phyloP scores from a whole-genome alignment of 2,329 filamentous ascomycete species.

The Fusarium sp. region DNA sequence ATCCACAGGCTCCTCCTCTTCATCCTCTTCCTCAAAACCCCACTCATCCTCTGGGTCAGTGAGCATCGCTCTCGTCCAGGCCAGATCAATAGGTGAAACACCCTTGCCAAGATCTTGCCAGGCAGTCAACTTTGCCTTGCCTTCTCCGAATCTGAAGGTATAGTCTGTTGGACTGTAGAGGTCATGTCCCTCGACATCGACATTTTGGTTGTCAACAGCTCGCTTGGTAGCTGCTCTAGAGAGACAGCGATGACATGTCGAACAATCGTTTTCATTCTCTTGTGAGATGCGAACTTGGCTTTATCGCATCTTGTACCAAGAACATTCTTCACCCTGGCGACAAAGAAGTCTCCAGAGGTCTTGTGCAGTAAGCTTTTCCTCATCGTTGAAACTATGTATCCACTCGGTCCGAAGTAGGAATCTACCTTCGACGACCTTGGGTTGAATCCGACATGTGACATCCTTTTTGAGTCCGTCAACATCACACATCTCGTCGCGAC shows the following conservation, averaged over 20 bases:
- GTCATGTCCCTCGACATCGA: not conserved
- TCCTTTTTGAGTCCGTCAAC: not conserved
- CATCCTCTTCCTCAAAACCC: not conserved
- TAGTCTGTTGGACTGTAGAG: not conserved
- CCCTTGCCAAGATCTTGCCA: not conserved
- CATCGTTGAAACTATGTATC: not conserved
- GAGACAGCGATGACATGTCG: not conserved
- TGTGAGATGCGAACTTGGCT: not conserved
- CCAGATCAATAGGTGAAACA: not conserved
- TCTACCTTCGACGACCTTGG: not conserved
- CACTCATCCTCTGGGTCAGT: not conserved
- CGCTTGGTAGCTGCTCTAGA: not conserved
- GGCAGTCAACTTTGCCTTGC: not conserved
- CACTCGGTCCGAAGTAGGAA: not conserved
- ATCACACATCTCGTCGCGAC: not conserved
- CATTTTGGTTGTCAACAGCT: not conserved
- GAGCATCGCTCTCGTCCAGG: not conserved
- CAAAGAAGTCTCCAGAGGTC: not conserved
- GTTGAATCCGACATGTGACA: not conserved
- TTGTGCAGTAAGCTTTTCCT: not conserved
- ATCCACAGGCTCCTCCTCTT: not conserved
- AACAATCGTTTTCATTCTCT: not conserved
- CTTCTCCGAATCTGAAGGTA: not conserved
- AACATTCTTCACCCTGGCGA: not conserved
- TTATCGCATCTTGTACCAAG: not conserved